These are phyloP conservation scores for Phaeosphaeria sp. DNA, from an alignment of 2,329 filamentous ascomycete genomes.

Conservation along the genomic window DNA sequence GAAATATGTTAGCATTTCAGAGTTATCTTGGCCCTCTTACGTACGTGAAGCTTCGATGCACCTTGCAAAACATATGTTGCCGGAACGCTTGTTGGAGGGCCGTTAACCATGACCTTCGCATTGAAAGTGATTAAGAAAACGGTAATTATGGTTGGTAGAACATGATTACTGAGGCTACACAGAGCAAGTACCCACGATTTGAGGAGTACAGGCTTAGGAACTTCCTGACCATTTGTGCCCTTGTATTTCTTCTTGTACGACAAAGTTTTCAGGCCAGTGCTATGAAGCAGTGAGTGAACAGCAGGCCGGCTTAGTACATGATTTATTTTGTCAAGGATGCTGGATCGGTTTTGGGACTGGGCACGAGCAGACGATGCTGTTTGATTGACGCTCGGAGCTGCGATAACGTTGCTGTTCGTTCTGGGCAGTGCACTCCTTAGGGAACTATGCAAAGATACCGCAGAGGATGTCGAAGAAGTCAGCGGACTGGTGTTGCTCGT, in stretches of 20 bases:
- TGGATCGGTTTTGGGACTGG: neutral
- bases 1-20: neutral
- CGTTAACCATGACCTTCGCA: constrained; percentile 1
- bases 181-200: neutral
- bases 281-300: constrained; percentile 1
- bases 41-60: constrained; percentile 5
- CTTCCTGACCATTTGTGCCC: constrained; percentile 1
- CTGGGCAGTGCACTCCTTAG: neutral
- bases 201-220: neutral
- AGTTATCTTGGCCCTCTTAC: neutral
- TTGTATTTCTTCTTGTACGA: neutral
- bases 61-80: neutral
- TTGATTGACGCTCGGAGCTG: neutral
- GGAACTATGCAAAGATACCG: neutral
- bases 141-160: constrained; percentile 2
- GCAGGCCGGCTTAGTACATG: neutral
- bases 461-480: neutral
- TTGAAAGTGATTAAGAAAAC: constrained; percentile 3
- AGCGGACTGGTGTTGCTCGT: neutral
- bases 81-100: neutral
- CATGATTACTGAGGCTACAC: neutral
- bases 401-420: neutral
- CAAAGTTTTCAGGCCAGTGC: constrained; percentile 1
- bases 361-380: neutral
- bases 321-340: neutral